Evolutionary conservation across 305 asterid genomes (phyloP).

Genomic region (Fraxinus baroniana): DNA sequence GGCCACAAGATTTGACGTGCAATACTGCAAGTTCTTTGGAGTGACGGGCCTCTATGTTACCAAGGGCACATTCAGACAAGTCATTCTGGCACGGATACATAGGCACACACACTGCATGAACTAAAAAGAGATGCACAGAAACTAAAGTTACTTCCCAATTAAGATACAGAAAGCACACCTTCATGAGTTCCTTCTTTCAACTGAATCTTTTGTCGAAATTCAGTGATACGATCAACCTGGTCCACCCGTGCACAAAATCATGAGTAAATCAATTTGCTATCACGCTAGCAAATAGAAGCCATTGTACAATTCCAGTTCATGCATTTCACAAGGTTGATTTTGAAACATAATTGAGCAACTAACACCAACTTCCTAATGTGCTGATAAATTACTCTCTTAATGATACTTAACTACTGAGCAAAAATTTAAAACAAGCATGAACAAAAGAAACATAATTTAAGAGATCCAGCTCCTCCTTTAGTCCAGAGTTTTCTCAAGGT

Average conservation of each 20-base stretch:
- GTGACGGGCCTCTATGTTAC: conserved; percentile 6
- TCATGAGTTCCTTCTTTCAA: conserved; percentile 67
- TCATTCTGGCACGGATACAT: conserved; percentile 7
- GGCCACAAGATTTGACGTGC: not conserved
- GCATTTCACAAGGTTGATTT: conserved; percentile 13
- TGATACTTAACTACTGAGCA: conserved; percentile 14
- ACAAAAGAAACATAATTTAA: conserved; percentile 1
- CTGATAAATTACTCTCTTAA: not conserved
- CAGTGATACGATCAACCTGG: conserved; percentile 64
- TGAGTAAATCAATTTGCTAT: conserved; percentile 11
- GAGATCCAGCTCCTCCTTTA: conserved; percentile 2
- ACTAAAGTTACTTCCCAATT: conserved; percentile 7
- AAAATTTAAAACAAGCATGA: conserved; percentile 9
- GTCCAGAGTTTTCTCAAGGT: conserved; percentile 15
- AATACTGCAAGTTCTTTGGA: not conserved
- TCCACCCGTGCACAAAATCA: conserved; percentile 29
- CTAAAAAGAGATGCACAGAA: not conserved
- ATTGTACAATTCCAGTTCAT: conserved; percentile 1
- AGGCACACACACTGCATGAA: not conserved
- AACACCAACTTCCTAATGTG: not conserved
- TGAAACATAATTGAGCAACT: conserved; percentile 5
- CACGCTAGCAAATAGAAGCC: not conserved
- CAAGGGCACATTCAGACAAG: not conserved
- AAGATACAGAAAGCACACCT: conserved; percentile 45
- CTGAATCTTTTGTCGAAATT: conserved; percentile 66